A percentile compares a stretch with the other conserved stretches of the same genome.
phyloP scores from a whole-genome alignment of 2,329 filamentous ascomycete genomes.

The Exophiala sp. region DNA sequence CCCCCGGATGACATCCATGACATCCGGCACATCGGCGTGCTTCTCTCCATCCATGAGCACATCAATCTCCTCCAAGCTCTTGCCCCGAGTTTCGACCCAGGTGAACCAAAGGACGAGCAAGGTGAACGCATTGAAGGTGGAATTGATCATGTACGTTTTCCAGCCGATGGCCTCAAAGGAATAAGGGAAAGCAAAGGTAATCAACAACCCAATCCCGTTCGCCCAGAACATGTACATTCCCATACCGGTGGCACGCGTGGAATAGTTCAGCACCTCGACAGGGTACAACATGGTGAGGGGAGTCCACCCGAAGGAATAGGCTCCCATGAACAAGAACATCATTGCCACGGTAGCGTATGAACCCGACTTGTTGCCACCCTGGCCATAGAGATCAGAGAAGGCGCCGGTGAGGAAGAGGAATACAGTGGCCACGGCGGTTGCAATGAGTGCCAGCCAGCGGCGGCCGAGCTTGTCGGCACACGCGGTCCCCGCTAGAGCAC shows the following conservation, averaged over 20 bases:
- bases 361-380: constrained; percentile 35
- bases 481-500: constrained; percentile 41
- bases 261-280: constrained; percentile 47
- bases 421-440: constrained; percentile 33
- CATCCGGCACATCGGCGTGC: constrained; percentile 13
- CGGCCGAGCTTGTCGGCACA: constrained; percentile 42
- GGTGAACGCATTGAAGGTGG: constrained; percentile 39
- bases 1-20: constrained; percentile 5
- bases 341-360: constrained; percentile 39
- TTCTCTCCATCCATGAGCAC: constrained; percentile 25
- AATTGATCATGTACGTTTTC: constrained; percentile 48
- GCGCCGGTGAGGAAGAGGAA: constrained; percentile 50
- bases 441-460: constrained; percentile 37
- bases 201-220: constrained; percentile 33
- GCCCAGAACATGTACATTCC: constrained; percentile 34
- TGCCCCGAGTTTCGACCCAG: constrained; percentile 27
- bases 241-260: constrained; percentile 46
- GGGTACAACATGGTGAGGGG: constrained; percentile 47
- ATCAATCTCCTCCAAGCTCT: constrained; percentile 29
- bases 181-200: constrained; percentile 42
- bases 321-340: constrained; percentile 35
- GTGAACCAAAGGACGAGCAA: constrained; percentile 16
- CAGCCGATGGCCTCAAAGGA: constrained; percentile 42
- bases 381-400: constrained; percentile 42
- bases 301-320: constrained; percentile 44